Percentiles rank a stretch among this genome's conserved stretches.
These are phyloP conservation scores for Sclerotinia minor DNA, from an alignment of 2,329 filamentous ascomycete species.

Conservation along the genomic window DNA sequence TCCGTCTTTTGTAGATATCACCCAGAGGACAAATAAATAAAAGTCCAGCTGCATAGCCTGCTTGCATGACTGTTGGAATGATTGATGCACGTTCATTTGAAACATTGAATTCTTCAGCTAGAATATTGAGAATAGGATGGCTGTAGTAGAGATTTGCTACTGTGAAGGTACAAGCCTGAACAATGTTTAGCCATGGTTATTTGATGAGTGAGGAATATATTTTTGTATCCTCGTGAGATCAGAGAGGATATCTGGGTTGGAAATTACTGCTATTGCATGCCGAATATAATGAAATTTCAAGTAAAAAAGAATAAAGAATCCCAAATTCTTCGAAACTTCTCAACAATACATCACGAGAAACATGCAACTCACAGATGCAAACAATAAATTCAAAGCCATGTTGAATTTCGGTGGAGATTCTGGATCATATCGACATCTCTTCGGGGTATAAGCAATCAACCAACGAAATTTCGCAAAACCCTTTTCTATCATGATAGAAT, in stretches of 20 bases:
- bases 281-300: background rate
- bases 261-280: too few relatives aligned
- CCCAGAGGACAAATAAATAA: constrained; percentile 75
- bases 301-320: background rate
- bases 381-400: constrained; percentile 67
- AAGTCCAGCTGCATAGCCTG: constrained; percentile 73
- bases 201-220: background rate
- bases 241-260: too few relatives aligned
- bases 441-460: constrained; percentile 59
- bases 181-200: constrained; percentile 18
- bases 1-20: constrained; percentile 65
- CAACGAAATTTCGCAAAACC: constrained; percentile 28
- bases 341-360: background rate
- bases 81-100: constrained; percentile 64
- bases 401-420: constrained; percentile 67
- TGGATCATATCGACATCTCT: constrained; percentile 67
- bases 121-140: constrained; percentile 74
- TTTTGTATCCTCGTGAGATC: too few relatives aligned
- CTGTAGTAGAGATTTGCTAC: constrained; percentile 83
- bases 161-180: constrained; percentile 60
- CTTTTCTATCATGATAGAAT: constrained; percentile 29
- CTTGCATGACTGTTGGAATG: constrained; percentile 76
- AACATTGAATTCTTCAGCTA: constrained; percentile 70
- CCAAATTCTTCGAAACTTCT: background rate
- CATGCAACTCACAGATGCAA: constrained; percentile 46